Evolutionary conservation across 2,329 filamentous ascomycete genomes (phyloP).

Genomic region (Neoscytalidium dimidiatum): DNA sequence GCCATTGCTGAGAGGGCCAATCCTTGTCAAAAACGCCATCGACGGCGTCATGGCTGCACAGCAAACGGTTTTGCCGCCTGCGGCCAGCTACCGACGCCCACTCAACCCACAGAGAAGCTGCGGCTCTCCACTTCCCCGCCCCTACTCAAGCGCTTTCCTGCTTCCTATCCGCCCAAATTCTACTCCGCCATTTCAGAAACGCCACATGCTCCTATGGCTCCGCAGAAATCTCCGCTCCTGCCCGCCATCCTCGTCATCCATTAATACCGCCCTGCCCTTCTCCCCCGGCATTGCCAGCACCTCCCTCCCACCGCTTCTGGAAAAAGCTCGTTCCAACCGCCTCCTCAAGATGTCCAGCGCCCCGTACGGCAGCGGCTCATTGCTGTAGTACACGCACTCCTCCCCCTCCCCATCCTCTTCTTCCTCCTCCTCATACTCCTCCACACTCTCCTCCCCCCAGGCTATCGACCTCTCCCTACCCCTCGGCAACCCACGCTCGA

Average conservation of each 20-base stretch:
- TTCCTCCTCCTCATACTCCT: neutral
- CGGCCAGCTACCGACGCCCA: neutral
- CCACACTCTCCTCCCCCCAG: neutral
- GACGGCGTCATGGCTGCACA: neutral
- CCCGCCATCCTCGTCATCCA: neutral
- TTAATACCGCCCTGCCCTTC: constrained; percentile 17
- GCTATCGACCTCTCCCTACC: neutral
- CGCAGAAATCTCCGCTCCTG: neutral
- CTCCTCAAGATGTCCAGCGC: constrained; percentile 25
- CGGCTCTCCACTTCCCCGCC: neutral
- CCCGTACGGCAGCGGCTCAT: constrained; percentile 24
- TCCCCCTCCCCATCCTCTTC: neutral
- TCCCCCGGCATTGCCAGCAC: constrained; percentile 31
- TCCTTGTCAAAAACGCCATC: neutral
- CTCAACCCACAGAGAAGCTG: neutral
- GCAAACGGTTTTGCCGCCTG: constrained; percentile 8
- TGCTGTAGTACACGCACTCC: constrained; percentile 12
- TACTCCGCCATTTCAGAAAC: neutral
- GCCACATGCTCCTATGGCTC: constrained; percentile 17
- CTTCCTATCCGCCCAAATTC: neutral
- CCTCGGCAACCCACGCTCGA: neutral
- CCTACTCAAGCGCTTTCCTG: neutral
- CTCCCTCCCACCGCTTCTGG: neutral
- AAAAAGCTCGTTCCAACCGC: constrained; percentile 22
- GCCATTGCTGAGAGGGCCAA: neutral